Conservation (phyloP, 1,284 basidiomycete species). For the Porodaedalea pini region DNA sequence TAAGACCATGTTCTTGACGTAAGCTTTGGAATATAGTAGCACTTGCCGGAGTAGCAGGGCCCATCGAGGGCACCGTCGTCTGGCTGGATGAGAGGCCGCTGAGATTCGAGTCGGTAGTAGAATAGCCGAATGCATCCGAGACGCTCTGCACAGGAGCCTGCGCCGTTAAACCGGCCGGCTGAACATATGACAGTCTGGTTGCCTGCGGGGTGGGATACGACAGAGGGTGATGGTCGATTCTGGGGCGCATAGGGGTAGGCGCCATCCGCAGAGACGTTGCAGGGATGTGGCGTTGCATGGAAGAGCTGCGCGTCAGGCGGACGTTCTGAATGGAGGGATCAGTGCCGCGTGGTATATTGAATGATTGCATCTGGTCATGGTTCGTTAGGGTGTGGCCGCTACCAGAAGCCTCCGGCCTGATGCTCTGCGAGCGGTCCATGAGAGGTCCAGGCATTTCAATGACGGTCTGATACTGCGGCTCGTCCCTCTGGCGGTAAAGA, state of each 20-base stretch:
- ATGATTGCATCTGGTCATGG: neutral
- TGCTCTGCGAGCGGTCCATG: constrained; percentile 13
- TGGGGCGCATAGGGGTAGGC: constrained; percentile 13
- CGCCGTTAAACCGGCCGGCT: neutral
- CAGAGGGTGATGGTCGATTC: constrained; percentile 8
- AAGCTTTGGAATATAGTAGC: too few relatives aligned
- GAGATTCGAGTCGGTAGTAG: neutral
- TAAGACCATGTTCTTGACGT: neutral
- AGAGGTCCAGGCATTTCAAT: constrained; percentile 11
- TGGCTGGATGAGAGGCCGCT: neutral
- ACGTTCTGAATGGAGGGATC: neutral
- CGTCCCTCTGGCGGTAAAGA: neutral
- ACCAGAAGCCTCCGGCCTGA: neutral
- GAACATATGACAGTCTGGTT: constrained; percentile 1
- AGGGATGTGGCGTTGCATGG: constrained; percentile 15
- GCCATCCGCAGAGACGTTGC: constrained; percentile 7
- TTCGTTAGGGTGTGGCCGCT: neutral
- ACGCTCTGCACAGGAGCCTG: neutral
- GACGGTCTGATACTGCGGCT: neutral
- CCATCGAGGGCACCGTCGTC: neutral
- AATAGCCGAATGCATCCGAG: neutral
- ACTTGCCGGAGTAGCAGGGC: constrained; percentile 5
- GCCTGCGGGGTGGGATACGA: constrained; percentile 11
- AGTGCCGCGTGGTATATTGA: neutral
- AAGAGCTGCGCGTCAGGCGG: neutral